These are phyloP conservation scores for Ogataea ganodermae DNA, from an alignment of 805 yeast species.

Conservation along the genomic window DNA sequence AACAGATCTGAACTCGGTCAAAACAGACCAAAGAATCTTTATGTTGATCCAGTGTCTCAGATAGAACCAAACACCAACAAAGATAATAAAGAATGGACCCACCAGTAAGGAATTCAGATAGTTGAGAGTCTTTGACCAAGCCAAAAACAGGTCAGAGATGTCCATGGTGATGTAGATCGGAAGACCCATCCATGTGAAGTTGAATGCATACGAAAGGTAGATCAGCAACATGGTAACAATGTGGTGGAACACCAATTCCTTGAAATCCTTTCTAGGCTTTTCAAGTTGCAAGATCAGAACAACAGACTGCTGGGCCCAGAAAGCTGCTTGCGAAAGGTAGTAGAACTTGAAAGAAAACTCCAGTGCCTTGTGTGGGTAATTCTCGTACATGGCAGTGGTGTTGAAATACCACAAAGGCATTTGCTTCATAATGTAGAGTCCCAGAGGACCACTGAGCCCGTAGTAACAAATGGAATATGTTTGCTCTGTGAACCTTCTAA, in stretches of 20 bases:
- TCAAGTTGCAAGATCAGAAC: conserved; percentile 83
- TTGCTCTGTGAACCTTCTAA: conserved; percentile 90
- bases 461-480: conserved; percentile 81
- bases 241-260: conserved; percentile 91
- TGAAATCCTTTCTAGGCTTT: conserved; percentile 91
- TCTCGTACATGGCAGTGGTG: conserved; percentile 75
- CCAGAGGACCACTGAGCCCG: conserved; percentile 79
- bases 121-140: conserved; percentile 82
- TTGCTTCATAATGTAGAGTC: conserved; percentile 82
- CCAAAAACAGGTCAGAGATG: conserved; percentile 84
- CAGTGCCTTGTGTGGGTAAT: conserved; percentile 82
- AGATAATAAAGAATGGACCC: conserved; percentile 66
- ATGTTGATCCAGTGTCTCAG: conserved; percentile 85
- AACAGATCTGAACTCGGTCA: conserved; percentile 82
- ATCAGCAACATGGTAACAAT: conserved; percentile 86
- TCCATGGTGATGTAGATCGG: conserved; percentile 95
- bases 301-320: conserved; percentile 95
- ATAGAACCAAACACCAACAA: conserved; percentile 79
- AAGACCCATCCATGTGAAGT: conserved; percentile 94
- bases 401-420: conserved; percentile 89
- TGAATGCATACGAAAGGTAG: conserved; percentile 86
- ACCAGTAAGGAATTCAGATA: conserved; percentile 71
- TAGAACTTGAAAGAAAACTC: conserved; percentile 72
- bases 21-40: conserved; percentile 76
- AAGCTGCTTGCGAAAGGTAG: conserved; percentile 91